Evolutionary conservation across 1,284 basidiomycete species (phyloP).

Genomic region (Malassezia slooffiae): DNA sequence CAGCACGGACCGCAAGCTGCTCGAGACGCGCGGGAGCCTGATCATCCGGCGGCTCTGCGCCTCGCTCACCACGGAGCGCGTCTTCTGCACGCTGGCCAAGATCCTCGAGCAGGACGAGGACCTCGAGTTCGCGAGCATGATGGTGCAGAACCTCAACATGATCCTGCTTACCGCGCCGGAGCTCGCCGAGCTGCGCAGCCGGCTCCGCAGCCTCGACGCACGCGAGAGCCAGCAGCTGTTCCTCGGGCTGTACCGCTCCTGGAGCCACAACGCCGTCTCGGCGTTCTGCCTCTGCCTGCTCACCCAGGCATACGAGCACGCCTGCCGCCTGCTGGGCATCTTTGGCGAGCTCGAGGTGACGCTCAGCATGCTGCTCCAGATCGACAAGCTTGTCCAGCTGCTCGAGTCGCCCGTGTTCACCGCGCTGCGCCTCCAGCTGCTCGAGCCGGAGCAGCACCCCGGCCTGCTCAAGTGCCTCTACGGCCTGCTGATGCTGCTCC

Average conservation of each 20-base stretch:
- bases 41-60: conserved; percentile 92
- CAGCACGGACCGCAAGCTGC: conserved; percentile 77
- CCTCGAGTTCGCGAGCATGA: conserved; percentile 89
- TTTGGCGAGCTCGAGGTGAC: conserved; percentile 91
- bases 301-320: conserved; percentile 97
- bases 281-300: conserved; percentile 90
- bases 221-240: conserved; percentile 84
- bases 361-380: conserved; percentile 83
- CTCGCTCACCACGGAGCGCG: conserved; percentile 86
- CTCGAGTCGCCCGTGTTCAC: conserved; percentile 98
- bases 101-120: conserved; percentile 98
- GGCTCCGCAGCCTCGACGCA: conserved; percentile 80
- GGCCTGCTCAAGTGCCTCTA: conserved; percentile 96
- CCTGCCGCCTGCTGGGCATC: conserved; percentile 88
- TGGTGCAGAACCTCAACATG: conserved; percentile 92
- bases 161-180: conserved; percentile 95
- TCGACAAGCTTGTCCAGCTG: conserved; percentile 94
- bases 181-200: conserved; percentile 78
- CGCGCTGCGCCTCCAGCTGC: conserved; percentile 85
- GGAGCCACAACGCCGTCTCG: conserved; percentile 97
- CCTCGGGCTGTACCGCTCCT: conserved; percentile 81
- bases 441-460: conserved; percentile 93
- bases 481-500: conserved; percentile 89
- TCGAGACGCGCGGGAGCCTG: conserved; percentile 84
- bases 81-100: conserved; percentile 90